A percentile compares a stretch with the other conserved stretches of the same genome.
Conservation (phyloP, 2,329 filamentous ascomycete genomes). For the Aspergillus glaucus region DNA sequence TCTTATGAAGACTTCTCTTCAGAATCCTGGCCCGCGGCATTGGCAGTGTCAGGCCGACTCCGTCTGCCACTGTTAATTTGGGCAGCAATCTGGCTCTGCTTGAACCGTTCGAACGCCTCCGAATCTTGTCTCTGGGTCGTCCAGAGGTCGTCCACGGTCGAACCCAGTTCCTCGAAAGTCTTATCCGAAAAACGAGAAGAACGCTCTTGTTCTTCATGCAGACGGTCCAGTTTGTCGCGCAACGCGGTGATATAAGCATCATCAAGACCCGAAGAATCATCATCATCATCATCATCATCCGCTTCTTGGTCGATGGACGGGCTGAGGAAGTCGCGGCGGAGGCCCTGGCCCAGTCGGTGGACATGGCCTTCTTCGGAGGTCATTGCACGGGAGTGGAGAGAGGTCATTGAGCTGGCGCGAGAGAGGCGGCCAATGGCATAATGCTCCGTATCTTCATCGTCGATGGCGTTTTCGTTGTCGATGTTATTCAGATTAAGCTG, state of each 20-base stretch:
- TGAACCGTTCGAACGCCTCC: slow-evolving; percentile 40
- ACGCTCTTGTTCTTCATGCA: slow-evolving; percentile 38
- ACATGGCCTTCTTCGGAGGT: slow-evolving; percentile 64
- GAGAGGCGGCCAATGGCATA: slow-evolving; percentile 47
- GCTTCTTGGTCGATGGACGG: slow-evolving; percentile 31
- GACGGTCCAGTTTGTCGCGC: slow-evolving; percentile 37
- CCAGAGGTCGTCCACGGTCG: slow-evolving; percentile 41
- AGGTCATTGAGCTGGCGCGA: slow-evolving; percentile 61
- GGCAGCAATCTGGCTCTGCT: slow-evolving; percentile 41
- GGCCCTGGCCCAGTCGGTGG: slow-evolving; percentile 61
- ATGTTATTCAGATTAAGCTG: slow-evolving; percentile 19
- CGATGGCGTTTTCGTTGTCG: slow-evolving; percentile 27
- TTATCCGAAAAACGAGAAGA: slow-evolving; percentile 33
- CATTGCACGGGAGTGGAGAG: slow-evolving; percentile 58
- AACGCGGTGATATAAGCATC: slow-evolving; percentile 42
- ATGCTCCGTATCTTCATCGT: slow-evolving; percentile 38
- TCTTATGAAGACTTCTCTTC: background rate
- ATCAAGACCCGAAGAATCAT: slow-evolving; percentile 28
- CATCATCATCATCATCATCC: slow-evolving; percentile 31
- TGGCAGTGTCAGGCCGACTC: slow-evolving; percentile 2
- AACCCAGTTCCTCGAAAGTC: slow-evolving; percentile 38
- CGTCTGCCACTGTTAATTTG: slow-evolving; percentile 38
- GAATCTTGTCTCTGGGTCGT: slow-evolving; percentile 37
- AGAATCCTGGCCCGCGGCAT: slow-evolving; percentile 6
- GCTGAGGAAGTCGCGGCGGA: slow-evolving; percentile 58